Percentiles rank a stretch among this genome's conserved stretches.
These are phyloP conservation scores for Penicillium hordei DNA, from an alignment of 2,329 filamentous ascomycete genomes.

Conservation along the genomic window DNA sequence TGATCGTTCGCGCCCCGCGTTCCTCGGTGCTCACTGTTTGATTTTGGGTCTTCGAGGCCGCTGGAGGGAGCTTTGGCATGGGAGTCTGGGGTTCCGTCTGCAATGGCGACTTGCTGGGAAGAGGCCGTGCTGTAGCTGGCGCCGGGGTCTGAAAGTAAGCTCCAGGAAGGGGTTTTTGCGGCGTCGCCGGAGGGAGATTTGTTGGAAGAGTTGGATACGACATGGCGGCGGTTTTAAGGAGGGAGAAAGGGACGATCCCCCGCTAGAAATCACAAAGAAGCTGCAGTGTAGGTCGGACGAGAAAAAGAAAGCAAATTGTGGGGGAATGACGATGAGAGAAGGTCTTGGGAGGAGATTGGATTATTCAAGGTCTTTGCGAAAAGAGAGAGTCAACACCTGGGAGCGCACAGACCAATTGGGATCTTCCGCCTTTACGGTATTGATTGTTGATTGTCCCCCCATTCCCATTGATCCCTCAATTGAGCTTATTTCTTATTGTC, in stretches of 20 bases:
- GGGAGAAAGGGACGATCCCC: slow-evolving; percentile 24
- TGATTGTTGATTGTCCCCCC: slow-evolving; percentile 6
- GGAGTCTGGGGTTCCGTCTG: slow-evolving; percentile 26
- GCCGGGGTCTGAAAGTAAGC: slow-evolving; percentile 45
- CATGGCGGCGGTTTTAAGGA: slow-evolving; percentile 34
- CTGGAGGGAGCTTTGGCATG: slow-evolving; percentile 38
- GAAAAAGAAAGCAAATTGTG: slow-evolving; percentile 6
- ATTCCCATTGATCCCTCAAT: slow-evolving; percentile 3
- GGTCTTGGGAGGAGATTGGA: slow-evolving; percentile 12
- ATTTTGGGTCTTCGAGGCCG: slow-evolving; percentile 46
- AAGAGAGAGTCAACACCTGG: slow-evolving; percentile 26
- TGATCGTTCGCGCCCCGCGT: slow-evolving; percentile 80
- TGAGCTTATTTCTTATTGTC: slow-evolving; percentile 2
- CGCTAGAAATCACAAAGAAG: slow-evolving; percentile 14
- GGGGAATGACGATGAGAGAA: slow-evolving; percentile 7
- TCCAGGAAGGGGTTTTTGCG: slow-evolving; percentile 43
- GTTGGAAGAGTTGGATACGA: slow-evolving; percentile 41
- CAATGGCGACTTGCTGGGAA: slow-evolving; percentile 1
- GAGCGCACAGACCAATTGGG: slow-evolving; percentile 35
- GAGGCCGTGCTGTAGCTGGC: slow-evolving; percentile 7
- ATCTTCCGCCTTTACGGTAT: slow-evolving; percentile 23
- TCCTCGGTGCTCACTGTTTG: slow-evolving; percentile 67
- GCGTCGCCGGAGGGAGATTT: slow-evolving; percentile 33
- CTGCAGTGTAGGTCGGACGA: slow-evolving; percentile 14
- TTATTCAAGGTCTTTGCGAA: slow-evolving; percentile 24